These are phyloP conservation scores for Sphaerulina vaccinii DNA, from an alignment of 2,329 filamentous ascomycete species.

Conservation along the genomic window DNA sequence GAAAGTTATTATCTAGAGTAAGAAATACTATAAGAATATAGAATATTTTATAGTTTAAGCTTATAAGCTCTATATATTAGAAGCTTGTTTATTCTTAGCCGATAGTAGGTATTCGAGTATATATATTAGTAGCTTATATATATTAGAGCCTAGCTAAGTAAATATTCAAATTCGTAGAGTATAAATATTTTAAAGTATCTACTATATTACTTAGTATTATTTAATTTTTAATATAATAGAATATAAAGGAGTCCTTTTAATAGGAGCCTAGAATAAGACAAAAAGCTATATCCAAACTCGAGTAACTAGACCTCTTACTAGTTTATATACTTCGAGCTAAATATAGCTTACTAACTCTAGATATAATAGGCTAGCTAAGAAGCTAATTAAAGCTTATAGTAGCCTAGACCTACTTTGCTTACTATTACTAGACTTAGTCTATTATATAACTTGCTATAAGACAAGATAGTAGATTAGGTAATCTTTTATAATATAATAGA, in stretches of 20 bases:
- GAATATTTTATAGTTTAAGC: background rate
- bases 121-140: background rate
- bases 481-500: background rate
- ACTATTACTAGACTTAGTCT: background rate
- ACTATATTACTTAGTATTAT: background rate
- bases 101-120: background rate
- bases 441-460: slow-evolving; percentile 1
- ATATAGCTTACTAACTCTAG: background rate
- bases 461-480: background rate
- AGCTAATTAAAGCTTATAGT: slow-evolving; percentile 2
- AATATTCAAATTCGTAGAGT: background rate
- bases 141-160: background rate
- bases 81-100: slow-evolving; percentile 1
- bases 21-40: background rate
- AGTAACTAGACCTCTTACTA: slow-evolving; percentile 1
- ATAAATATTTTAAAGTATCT: background rate
- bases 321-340: slow-evolving; percentile 1
- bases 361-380: background rate
- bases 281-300: background rate
- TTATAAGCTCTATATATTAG: background rate
- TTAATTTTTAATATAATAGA: slow-evolving; percentile 2
- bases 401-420: slow-evolving; percentile 1
- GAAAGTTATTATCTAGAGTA: slow-evolving; percentile 1
- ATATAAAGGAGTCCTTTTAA: slow-evolving; percentile 1
- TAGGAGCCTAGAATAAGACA: background rate